Evolutionary conservation across 2,329 filamentous ascomycete species (phyloP).

Genomic region (Botryosphaeria dothidea): DNA sequence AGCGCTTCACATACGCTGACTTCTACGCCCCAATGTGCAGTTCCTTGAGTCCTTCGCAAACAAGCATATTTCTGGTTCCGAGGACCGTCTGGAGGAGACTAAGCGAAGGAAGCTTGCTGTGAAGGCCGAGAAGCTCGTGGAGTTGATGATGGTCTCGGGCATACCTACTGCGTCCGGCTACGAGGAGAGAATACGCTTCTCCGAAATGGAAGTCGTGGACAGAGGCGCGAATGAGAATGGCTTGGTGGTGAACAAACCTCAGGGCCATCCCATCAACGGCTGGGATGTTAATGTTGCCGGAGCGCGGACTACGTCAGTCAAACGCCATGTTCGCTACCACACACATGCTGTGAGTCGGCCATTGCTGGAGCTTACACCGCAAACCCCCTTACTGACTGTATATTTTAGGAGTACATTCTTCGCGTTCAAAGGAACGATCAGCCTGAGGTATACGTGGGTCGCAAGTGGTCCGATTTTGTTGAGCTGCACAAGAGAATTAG

Average conservation of each 20-base stretch:
- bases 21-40: constrained; percentile 46
- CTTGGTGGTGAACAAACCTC: constrained; percentile 80
- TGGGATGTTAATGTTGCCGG: constrained; percentile 97
- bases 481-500: constrained; percentile 77
- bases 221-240: constrained; percentile 89
- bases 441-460: constrained; percentile 75
- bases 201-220: constrained; percentile 95
- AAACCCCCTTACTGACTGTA: not conserved
- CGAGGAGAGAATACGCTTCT: constrained; percentile 94
- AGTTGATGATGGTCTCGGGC: constrained; percentile 99
- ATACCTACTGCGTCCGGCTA: constrained; percentile 95
- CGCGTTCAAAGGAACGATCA: constrained; percentile 78
- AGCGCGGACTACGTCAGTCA: constrained; percentile 76
- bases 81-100: constrained; percentile 93
- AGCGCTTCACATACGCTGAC: constrained; percentile 5
- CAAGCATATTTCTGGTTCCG: constrained; percentile 95
- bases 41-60: constrained; percentile 97
- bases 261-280: constrained; percentile 89
- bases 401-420: constrained; percentile 78
- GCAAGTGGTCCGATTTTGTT: constrained; percentile 85
- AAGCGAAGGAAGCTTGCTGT: constrained; percentile 88
- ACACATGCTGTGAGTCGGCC: constrained; percentile 75
- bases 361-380: not conserved
- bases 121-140: constrained; percentile 93
- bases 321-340: constrained; percentile 85